Evolutionary conservation across 331 rosid genomes (phyloP).

Genomic region (Arachis monticola): DNA sequence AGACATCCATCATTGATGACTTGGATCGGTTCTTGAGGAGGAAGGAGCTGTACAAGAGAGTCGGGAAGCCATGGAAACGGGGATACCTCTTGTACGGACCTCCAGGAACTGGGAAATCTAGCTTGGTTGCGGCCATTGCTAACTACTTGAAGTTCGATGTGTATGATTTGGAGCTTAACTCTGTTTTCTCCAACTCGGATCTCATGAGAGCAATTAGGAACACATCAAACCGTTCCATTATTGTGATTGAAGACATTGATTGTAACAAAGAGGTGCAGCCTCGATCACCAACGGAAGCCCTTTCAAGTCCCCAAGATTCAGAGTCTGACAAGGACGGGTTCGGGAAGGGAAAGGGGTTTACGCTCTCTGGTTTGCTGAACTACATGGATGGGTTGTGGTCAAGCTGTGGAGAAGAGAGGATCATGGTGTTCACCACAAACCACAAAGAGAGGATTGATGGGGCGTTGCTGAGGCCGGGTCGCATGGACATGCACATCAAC

Average conservation of each 20-base stretch:
- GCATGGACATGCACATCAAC: slow-evolving; percentile 69
- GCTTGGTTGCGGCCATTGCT: slow-evolving; percentile 61
- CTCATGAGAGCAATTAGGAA: slow-evolving; percentile 40
- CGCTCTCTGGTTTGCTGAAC: slow-evolving; percentile 61
- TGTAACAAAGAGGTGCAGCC: slow-evolving; percentile 43
- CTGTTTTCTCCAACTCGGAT: slow-evolving; percentile 30
- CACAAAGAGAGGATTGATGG: slow-evolving; percentile 58
- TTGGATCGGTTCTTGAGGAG: slow-evolving; percentile 47
- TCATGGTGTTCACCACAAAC: slow-evolving; percentile 64
- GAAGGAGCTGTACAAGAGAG: slow-evolving; percentile 51
- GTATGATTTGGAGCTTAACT: slow-evolving; percentile 55
- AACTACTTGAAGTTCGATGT: slow-evolving; percentile 54
- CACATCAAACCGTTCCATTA: slow-evolving; percentile 49
- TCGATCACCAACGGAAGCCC: slow-evolving; percentile 7
- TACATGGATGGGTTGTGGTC: slow-evolving; percentile 72
- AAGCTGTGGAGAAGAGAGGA: slow-evolving; percentile 62
- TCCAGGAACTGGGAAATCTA: slow-evolving; percentile 64
- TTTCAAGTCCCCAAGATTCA: not conserved
- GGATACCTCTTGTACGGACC: slow-evolving; percentile 59
- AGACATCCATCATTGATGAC: slow-evolving; percentile 44
- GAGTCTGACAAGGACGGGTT: not conserved
- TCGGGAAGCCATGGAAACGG: slow-evolving; percentile 68
- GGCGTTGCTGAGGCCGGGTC: slow-evolving; percentile 63
- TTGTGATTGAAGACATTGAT: slow-evolving; percentile 62
- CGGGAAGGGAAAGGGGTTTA: slow-evolving; percentile 30